phyloP scores from a whole-genome alignment of 176 grass and related monocot species.

The Avena eriantha region DNA sequence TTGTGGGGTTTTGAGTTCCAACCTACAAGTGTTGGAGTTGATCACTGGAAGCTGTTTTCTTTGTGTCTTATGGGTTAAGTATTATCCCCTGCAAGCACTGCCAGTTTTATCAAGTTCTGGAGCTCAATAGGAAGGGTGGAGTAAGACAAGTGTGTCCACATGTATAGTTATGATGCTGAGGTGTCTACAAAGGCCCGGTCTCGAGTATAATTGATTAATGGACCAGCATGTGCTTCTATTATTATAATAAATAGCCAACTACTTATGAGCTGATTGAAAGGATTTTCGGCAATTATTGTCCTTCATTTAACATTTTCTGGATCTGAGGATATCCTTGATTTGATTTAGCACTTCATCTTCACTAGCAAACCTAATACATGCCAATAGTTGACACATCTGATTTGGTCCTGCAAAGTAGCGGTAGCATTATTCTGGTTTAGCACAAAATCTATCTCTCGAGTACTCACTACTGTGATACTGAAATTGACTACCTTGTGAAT shows the following conservation, averaged over 20 bases:
- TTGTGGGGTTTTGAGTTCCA: background rate
- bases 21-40: background rate
- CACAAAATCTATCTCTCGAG: background rate
- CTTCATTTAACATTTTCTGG: constrained; percentile 28
- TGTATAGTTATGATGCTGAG: constrained; percentile 36
- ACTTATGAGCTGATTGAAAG: constrained; percentile 24
- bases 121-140: constrained; percentile 36
- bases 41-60: constrained; percentile 17
- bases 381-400: background rate
- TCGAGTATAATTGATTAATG: constrained; percentile 31
- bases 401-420: background rate
- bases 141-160: constrained; percentile 28
- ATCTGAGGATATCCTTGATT: constrained; percentile 25
- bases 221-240: constrained; percentile 38
- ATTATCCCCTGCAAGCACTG: constrained; percentile 7
- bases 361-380: background rate
- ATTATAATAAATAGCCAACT: constrained; percentile 17
- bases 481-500: constrained; percentile 11
- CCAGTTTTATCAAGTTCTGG: background rate
- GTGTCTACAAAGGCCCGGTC: constrained; percentile 1
- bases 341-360: background rate
- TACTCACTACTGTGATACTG: constrained; percentile 12
- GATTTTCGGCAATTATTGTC: constrained; percentile 28
- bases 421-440: constrained; percentile 19
- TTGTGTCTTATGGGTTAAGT: constrained; percentile 16